Evolutionary conservation across 164 flowering plant species (phyloP), one percentile per base, ranked within the genome.

Genomic region (Echeveria elegans): DNA sequence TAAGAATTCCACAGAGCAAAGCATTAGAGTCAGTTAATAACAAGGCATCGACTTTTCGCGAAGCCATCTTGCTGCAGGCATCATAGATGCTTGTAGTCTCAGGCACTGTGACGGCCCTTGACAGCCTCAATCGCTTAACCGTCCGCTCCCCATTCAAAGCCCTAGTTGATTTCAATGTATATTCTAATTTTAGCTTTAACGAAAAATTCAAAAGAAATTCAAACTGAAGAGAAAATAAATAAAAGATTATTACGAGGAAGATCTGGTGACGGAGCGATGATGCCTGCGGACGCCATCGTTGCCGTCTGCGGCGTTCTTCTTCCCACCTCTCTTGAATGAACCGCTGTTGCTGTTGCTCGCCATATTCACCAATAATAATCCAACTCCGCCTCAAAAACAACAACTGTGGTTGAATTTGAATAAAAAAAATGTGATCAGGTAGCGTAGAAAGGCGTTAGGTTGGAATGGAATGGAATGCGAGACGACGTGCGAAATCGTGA

Each of bases 21-120:
- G 94, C 97, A 78, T 92, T 92, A 34, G 97, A 92, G 65, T 95
- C 99, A n/a, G 97, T 92, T 41, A 95, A 71, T 83, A 95, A 77
- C 38, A 90, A 72, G 29, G 99, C 99, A 83, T 92, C 99, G 72
- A 95, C 96, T 79, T 83, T 81, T 34, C 97, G 92, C 72, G 97
- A 85, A 79, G 94, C 94, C 99, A 95, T 95, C 68, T 94, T 78
- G 4, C 87, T 90, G 53, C 97, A 95, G 65, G 97, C 99, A 36
- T 92, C 99, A 72, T 65, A 53, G 41, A 95, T 69, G 65, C 69
- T 92, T 34, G 97, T 95, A 69, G 37, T 85, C 52, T 90, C 98
- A 73, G 98, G 95, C 28, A 90, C 79, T 60, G 98, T 93, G 75
- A 93, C 72, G 63, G 98, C 98, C 76, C 78, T 93, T 59, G 97